These are phyloP conservation scores for Aspergillus sp. DNA, from an alignment of 2,329 filamentous ascomycete genomes.

Conservation along the genomic window DNA sequence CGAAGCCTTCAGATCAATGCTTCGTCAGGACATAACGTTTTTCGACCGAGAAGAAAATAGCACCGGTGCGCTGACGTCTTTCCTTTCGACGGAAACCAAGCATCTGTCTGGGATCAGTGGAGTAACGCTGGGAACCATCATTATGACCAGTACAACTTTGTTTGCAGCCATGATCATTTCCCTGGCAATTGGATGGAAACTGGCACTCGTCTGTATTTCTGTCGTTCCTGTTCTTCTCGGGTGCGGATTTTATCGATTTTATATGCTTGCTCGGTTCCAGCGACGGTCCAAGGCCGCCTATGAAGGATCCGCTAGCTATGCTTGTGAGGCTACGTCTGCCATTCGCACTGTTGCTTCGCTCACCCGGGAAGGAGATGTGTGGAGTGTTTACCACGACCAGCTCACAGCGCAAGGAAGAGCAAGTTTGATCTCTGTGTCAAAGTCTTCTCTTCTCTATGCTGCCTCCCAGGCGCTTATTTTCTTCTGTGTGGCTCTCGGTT, in stretches of 20 bases:
- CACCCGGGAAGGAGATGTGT: conserved; percentile 79
- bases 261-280: conserved; percentile 74
- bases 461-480: conserved; percentile 80
- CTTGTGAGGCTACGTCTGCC: conserved; percentile 87
- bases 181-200: conserved; percentile 79
- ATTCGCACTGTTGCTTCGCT: conserved; percentile 91
- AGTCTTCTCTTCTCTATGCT: conserved; percentile 75
- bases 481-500: conserved; percentile 77
- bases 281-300: conserved; percentile 75
- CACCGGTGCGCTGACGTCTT: conserved; percentile 80
- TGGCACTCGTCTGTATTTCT: conserved; percentile 75
- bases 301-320: conserved; percentile 74
- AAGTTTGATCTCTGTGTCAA: conserved; percentile 68
- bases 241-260: conserved; percentile 86
- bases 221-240: conserved; percentile 71
- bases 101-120: conserved; percentile 85
- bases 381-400: conserved; percentile 63
- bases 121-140: conserved; percentile 77
- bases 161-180: conserved; percentile 66
- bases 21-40: conserved; percentile 88
- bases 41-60: conserved; percentile 90
- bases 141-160: conserved; percentile 76
- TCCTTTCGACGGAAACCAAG: conserved; percentile 84
- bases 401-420: conserved; percentile 62
- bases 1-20: conserved; percentile 75